phyloP scores from a whole-genome alignment of 768 basidiomycete species.

The Boletus sp. region DNA sequence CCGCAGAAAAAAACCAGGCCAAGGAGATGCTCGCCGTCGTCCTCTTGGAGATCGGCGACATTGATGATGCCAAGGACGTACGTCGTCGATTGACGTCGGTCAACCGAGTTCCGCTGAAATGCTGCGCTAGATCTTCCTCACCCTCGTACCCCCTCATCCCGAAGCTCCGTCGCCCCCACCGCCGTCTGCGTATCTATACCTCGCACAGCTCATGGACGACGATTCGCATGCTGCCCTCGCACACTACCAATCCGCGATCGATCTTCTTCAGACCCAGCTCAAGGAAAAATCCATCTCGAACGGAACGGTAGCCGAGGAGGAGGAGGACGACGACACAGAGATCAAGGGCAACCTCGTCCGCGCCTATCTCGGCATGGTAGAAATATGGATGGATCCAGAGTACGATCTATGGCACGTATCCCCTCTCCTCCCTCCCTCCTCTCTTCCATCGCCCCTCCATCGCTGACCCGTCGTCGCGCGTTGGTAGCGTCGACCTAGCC shows the following conservation, averaged over 20 bases:
- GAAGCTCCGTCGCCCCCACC: constrained; percentile 58
- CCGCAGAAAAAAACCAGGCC: constrained; percentile 58
- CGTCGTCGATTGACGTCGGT: constrained; percentile 12
- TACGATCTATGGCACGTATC: constrained; percentile 78
- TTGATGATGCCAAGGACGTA: constrained; percentile 72
- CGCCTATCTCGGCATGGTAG: constrained; percentile 85
- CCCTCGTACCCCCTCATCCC: constrained; percentile 56
- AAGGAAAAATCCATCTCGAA: constrained; percentile 66
- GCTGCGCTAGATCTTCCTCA: constrained; percentile 56
- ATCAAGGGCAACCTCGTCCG: constrained; percentile 67
- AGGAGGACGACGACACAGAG: constrained; percentile 42
- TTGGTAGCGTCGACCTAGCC: constrained; percentile 70
- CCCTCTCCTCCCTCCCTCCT: background rate
- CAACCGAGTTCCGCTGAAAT: background rate
- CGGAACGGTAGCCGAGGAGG: constrained; percentile 34
- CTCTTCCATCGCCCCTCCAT: background rate
- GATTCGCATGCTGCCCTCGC: constrained; percentile 73
- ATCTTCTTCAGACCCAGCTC: constrained; percentile 61
- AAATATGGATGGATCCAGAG: constrained; percentile 93
- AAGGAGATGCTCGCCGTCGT: constrained; percentile 80
- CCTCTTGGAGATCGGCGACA: constrained; percentile 77
- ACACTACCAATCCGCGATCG: constrained; percentile 78
- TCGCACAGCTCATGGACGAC: constrained; percentile 79
- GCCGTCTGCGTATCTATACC: constrained; percentile 82
- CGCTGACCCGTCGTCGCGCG: background rate